Evolutionary conservation across 345 rosid genomes (phyloP), one percentile per base, ranked within the genome.

Genomic region (Citrus inodora): DNA sequence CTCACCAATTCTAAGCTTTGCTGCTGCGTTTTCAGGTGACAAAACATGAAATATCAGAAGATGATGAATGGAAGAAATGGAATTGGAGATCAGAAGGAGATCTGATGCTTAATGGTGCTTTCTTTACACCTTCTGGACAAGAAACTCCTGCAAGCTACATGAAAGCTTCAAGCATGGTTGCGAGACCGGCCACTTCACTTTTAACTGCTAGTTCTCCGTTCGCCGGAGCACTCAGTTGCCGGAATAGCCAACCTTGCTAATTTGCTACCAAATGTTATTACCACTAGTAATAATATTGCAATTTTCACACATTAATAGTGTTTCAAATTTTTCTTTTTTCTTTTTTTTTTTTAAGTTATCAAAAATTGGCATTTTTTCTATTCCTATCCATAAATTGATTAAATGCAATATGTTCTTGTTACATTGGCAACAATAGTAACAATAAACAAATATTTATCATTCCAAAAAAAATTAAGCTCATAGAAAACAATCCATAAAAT

Each of bases 81-180:
- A 86, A 88, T 72, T 92, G 94, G 93, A 90, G 92, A 79, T 92
- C 93, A 33, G 89, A 89, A 64, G 86, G 90, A 62, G 94, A 92
- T 60, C 55, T 84, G 61, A 81, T 88, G 92, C n/a, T 86, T 33
- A 92, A 90, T 8, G 93, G 91, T 1, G 93, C 94, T 67, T 90
- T 85, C 80, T 90, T 90, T 61, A 85, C 86, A 46, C 82, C 90
- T 5, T 87, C 93, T 1, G 91, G 92, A 13, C 53, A 85, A n/a
- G 90, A 80, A 71, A 80, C 91, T 76, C 71, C 89, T 30, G 81
- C 77, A 1, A 87, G 85, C 78, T 90, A 92, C 82, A 69, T 80
- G 13, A 88, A 83, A 86, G 87, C 89, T 72, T 90, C 90, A 4
- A 89, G 92, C 87, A 87, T 89, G 89, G 87, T 87, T 67, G 97